Percentiles rank a stretch among this genome's conserved stretches.
Conservation (phyloP, 139 green algal species). For the Haematococcus lacustris region DNA sequence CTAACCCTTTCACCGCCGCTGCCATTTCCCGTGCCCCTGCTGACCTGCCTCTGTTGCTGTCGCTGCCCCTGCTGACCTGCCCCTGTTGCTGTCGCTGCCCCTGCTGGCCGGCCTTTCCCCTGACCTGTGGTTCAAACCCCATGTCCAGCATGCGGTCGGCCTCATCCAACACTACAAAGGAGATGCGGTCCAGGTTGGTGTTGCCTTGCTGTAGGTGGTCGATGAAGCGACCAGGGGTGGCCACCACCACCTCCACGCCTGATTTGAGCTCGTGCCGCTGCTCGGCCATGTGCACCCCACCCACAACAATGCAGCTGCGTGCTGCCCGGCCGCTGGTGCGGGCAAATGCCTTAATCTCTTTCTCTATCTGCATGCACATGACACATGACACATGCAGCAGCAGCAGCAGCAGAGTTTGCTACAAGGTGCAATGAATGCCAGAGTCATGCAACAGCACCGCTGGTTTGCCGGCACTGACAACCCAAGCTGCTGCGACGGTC, state of each 20-base stretch:
- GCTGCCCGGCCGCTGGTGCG: slow-evolving; percentile 48
- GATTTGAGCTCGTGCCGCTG: slow-evolving; percentile 71
- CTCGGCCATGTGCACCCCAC: slow-evolving; percentile 58
- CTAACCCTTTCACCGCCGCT: no score
- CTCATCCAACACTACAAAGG: slow-evolving; percentile 89
- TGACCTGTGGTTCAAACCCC: slow-evolving; percentile 93
- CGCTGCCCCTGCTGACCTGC: no score
- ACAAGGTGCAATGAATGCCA: not conserved
- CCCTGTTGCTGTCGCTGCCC: no score
- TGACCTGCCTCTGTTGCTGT: no score
- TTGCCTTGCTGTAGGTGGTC: slow-evolving; percentile 77
- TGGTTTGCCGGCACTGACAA: not conserved
- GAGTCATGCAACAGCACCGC: not conserved
- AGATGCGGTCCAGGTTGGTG: slow-evolving; percentile 63
- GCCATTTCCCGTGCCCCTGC: no score
- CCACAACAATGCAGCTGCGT: slow-evolving; percentile 57
- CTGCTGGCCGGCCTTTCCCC: no score
- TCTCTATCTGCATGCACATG: slow-evolving; percentile 9
- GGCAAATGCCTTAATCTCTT: slow-evolving; percentile 40
- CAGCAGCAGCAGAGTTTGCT: not conserved
- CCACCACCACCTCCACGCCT: slow-evolving; percentile 76
- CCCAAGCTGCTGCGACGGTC: not conserved
- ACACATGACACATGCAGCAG: not conserved
- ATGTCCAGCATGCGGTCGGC: slow-evolving; percentile 96
- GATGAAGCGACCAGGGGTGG: slow-evolving; percentile 81